Evolutionary conservation across 31 red algal genomes (phyloP), one percentile per base, ranked within the genome.

Genomic region (Asparagopsis taxiformis): DNA sequence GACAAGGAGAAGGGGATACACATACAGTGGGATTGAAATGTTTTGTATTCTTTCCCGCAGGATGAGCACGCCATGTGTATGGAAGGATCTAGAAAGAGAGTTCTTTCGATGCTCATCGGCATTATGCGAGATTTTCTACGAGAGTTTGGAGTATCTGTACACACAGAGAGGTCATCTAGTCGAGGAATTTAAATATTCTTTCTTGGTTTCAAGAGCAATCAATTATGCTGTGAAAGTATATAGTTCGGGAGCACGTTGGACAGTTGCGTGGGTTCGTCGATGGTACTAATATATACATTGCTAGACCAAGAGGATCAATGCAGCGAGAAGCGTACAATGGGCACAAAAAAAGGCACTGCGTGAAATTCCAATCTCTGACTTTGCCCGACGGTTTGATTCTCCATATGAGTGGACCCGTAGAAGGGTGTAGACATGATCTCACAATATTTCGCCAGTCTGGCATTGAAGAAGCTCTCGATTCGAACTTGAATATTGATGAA

Each of bases 301-400:
- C 32, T 22, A 38, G 30, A 0, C 0, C 0, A 6, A 39, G 28
- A 20, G 34, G 1, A 43, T 16, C 3, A 44, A 24, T 21, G 44
- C 6, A 30, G 16, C 43, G 68, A 32, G 46, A 7, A 10, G 5
- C 29, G 21, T 55, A 72, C 36, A 29, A 0, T 0, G 68, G 68
- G 15, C 68, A 72, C 0, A 54, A 56, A 6, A 23, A 13, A 13
- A 20, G 11, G 13, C 29, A 56, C 21, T 55, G 50, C 55, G 0
- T 72, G 3, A 72, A 54, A 0, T 72, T 30, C 11, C 68, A 55
- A 30, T 3, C 0, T 11, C 31, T 55, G 28, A 56, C 25, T 30
- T 25, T 31, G 28, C 1, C 50, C 3, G 68, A 72, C 30, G 49
- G 68, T n/a, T 0, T 72, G 13, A 72, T 72, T 13, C 55, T 72